Base-by-base conservation (phyloP, 305 asterid genomes). In the Petunia hybrid region DNA sequence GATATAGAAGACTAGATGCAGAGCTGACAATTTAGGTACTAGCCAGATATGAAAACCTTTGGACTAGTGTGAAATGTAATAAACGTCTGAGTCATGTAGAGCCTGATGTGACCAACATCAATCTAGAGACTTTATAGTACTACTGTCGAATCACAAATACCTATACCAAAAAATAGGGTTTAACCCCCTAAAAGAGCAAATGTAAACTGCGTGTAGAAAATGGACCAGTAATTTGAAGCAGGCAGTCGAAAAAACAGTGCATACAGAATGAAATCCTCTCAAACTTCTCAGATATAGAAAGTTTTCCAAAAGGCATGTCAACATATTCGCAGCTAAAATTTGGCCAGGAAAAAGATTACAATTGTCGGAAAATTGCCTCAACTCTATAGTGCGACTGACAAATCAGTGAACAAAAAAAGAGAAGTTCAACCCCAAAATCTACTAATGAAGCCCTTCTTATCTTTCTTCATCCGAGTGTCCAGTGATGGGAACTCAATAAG, bases 381-480 rank as follows among this genome's bases (percentile, higher is more conserved):
- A 71, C 77, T 31, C 16, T 22, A 48, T 71, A 60, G 61, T 71
- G 61, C 77, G 12, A 10, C 77, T 31, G 77, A 71, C 5, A 46
- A 46, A 71, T 71, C 77, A 71, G 35, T 31, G 77, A 35, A 12
- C 13, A 6, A 71, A 13, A 22, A 76, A 38, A 56, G 41, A 53
- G 40, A 2, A 78, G 35, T 62, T 91, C 91, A 93, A 77, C 98
- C 75, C 95, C 94, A 96, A 65, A 96, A 84, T 97, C 99, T 89
- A 78, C 97, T 93, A 6, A 96, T 87, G 82, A 94, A 91, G 67
- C 99, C 97, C 90, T 93, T 96, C 83, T 82, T 84, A 77, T 94
- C 98, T 85, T 92, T 96, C 97, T 92, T 93, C 91, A 91, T 93
- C 90, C 93, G 90, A 67, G 80, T 87, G 81, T 90, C 97, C 22